These are phyloP conservation scores for Penicillium coffeae DNA, from an alignment of 495 filamentous ascomycete genomes.

Conservation along the genomic window DNA sequence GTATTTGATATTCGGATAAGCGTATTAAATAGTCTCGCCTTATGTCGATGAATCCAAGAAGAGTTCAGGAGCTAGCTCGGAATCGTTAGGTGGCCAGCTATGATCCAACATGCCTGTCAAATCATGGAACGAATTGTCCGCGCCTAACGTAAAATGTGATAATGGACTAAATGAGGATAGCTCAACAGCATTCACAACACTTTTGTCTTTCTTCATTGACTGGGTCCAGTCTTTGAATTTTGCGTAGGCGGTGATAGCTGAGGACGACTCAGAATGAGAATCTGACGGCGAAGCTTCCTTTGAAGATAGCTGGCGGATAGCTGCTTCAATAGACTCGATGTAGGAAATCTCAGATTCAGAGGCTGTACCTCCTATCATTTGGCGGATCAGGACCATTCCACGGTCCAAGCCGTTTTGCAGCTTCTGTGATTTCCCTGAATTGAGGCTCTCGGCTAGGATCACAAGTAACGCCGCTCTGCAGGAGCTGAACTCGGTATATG, in stretches of 20 bases:
- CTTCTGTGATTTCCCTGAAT: constrained; percentile 10
- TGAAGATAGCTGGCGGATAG: constrained; percentile 10
- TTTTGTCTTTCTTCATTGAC: constrained; percentile 16
- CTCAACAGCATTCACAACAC: constrained; percentile 2
- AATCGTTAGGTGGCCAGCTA: constrained; percentile 7
- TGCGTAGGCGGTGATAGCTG: constrained; percentile 11
- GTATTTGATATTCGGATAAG: constrained; percentile 19
- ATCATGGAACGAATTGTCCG: constrained; percentile 5
- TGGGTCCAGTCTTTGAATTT: constrained; percentile 23
- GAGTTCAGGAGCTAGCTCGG: constrained; percentile 9
- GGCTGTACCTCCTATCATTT: constrained; percentile 19
- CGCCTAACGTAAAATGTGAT: constrained; percentile 5
- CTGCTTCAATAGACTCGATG: constrained; percentile 18
- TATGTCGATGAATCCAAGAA: constrained; percentile 1
- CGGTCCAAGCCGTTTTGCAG: constrained; percentile 11
- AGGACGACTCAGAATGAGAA: background rate
- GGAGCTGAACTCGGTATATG: constrained; percentile 47
- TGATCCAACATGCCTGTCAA: constrained; percentile 9
- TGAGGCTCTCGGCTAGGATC: constrained; percentile 42
- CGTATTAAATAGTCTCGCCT: background rate
- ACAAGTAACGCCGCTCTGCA: constrained; percentile 47
- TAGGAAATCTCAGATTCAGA: constrained; percentile 20
- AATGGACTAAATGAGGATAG: constrained; percentile 18
- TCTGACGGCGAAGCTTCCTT: background rate
- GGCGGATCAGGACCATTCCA: constrained; percentile 17